phyloP scores from a whole-genome alignment of 192 early-diverging fungal genomes.

The Oehlia diaphana region DNA sequence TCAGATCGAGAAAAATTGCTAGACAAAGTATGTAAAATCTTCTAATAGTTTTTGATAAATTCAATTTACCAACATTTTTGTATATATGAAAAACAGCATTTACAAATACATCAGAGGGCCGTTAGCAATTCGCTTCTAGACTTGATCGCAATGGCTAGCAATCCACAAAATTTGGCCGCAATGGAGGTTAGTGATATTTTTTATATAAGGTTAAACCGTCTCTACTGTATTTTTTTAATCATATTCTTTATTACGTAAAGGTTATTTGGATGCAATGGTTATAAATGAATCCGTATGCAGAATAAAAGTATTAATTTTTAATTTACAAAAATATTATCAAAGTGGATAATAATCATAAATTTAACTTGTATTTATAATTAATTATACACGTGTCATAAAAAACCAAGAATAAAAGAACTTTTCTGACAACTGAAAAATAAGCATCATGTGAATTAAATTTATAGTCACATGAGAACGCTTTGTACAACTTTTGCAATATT shows the following conservation, averaged over 20 bases:
- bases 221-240: neutral
- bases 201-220: neutral
- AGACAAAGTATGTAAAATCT: conserved; percentile 17
- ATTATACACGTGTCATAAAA: too few species aligned
- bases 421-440: too few species aligned
- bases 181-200: conserved; percentile 73
- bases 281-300: conserved; percentile 36
- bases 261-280: conserved; percentile 88
- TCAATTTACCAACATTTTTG: neutral
- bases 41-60: neutral
- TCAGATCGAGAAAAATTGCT: conserved; percentile 74
- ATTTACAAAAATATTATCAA: too few species aligned
- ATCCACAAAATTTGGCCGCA: conserved; percentile 89
- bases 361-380: too few species aligned
- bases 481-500: too few species aligned
- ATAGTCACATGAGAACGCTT: too few species aligned
- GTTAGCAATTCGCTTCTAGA: conserved; percentile 85
- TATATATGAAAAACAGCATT: neutral
- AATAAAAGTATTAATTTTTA: too few species aligned
- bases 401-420: too few species aligned
- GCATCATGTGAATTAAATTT: too few species aligned
- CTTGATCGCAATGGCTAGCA: conserved; percentile 85
- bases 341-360: too few species aligned
- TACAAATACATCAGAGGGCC: neutral
- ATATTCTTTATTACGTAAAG: neutral